A percentile compares a stretch with the other conserved stretches of the same genome.
phyloP scores from a whole-genome alignment of 805 yeast species.

The Starmerella davenportii region DNA sequence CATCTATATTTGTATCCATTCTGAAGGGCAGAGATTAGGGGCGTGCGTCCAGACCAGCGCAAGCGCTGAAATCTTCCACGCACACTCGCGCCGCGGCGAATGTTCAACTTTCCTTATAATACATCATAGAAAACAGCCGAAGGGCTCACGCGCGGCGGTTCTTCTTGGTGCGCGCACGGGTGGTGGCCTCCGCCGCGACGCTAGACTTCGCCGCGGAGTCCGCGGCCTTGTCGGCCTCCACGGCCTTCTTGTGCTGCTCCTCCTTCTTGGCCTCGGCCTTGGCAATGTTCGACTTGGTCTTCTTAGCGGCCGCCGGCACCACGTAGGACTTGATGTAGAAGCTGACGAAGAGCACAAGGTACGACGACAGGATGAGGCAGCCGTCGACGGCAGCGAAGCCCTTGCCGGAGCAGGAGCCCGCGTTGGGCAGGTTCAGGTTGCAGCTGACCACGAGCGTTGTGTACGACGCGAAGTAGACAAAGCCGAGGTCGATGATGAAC shows the following conservation, averaged over 20 bases:
- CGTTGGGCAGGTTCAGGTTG: constrained; percentile 48
- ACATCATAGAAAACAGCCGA: too few relatives aligned
- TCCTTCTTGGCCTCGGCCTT: not conserved
- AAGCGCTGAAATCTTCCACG: too few relatives aligned
- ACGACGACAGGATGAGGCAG: constrained; percentile 69
- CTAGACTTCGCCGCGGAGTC: constrained; percentile 1
- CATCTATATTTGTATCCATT: too few relatives aligned
- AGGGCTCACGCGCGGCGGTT: not conserved
- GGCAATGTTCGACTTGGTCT: constrained; percentile 6
- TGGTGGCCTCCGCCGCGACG: not conserved
- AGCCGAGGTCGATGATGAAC: constrained; percentile 71
- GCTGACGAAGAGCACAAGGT: constrained; percentile 74
- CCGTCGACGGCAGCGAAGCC: constrained; percentile 89
- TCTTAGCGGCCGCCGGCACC: constrained; percentile 20
- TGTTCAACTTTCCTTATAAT: too few relatives aligned
- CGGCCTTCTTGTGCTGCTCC: not conserved
- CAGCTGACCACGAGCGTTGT: constrained; percentile 67
- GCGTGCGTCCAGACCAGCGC: too few relatives aligned
- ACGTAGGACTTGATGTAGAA: constrained; percentile 81
- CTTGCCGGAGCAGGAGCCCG: constrained; percentile 78
- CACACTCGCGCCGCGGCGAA: too few relatives aligned
- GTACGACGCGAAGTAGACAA: constrained; percentile 87
- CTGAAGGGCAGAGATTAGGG: too few relatives aligned
- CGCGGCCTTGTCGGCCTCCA: constrained; percentile 1
- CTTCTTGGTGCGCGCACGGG: not conserved